Evolutionary conservation across 495 filamentous ascomycete genomes (phyloP), one percentile per base, ranked within the genome.

Genomic region (Aspergillus homomorphus): DNA sequence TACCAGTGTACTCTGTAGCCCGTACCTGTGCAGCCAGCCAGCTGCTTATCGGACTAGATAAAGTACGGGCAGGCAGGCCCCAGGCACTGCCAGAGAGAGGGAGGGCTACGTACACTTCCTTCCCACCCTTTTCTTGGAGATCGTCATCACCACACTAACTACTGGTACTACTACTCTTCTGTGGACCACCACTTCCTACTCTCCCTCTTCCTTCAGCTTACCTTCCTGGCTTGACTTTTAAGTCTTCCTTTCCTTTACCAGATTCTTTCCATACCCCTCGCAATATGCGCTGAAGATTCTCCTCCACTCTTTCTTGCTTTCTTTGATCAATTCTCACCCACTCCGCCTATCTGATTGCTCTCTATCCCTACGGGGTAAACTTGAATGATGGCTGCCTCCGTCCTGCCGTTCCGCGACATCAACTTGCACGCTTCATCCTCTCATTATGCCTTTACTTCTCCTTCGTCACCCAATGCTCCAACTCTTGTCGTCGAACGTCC

Each of bases 401-500:
- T 85, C 44, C 82, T 92, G 60, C 94, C 94, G 8, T 98, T 92
- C 72, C 83, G 93, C 65, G 94, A 98, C 80, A 92, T 98, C 79
- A 98, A 96, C 71, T 83, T 98, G 74, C 90, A 96, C 68, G 86
- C 90, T 45, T 93, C 94, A 1, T 75, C 89, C 55, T 91, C 92
- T 56, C 87, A 93, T 67, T 98, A 98, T 81, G 91, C 91, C 63
- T 98, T 98, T 75, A 90, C 89, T 20, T 98, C 94, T 2, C 95
- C 94, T 10, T 98, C 95, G 4, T 91, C 91, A 14, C 93, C 92
- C 58, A 84, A 89, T 70, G 85, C 91, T 26, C 90, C 90, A 10
- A 89, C 91, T 12, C 82, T 98, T 16, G 87, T 95, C 23, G 81
- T 98, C 49, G 91, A 95, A 61, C 84, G 94, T 43, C 94, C 94